These are phyloP conservation scores for Calonectria ilicicola DNA, from an alignment of 2,329 filamentous ascomycete species.

Conservation along the genomic window DNA sequence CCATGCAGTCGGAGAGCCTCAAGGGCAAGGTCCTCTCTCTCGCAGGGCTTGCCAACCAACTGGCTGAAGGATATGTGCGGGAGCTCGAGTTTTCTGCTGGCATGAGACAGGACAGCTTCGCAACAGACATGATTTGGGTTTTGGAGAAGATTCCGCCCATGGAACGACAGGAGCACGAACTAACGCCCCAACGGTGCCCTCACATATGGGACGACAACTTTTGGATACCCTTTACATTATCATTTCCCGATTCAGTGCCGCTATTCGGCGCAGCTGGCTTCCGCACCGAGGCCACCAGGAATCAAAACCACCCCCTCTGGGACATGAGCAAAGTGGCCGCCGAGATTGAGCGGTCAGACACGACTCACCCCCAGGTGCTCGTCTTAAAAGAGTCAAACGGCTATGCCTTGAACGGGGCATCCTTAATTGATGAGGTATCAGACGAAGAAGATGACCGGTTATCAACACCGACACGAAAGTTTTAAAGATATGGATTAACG, in stretches of 20 bases:
- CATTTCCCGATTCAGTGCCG: slow-evolving; percentile 41
- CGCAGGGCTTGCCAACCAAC: slow-evolving; percentile 48
- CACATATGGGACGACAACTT: slow-evolving; percentile 43
- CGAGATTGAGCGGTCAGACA: not conserved
- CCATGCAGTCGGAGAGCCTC: slow-evolving; percentile 30
- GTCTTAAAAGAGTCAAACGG: not conserved
- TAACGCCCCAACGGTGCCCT: slow-evolving; percentile 31
- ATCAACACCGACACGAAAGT: not conserved
- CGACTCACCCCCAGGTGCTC: not conserved
- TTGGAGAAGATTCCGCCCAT: slow-evolving; percentile 45
- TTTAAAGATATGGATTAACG: slow-evolving; percentile 7
- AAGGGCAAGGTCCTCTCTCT: slow-evolving; percentile 48
- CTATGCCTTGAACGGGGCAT: not conserved
- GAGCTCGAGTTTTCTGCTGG: slow-evolving; percentile 32
- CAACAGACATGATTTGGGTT: slow-evolving; percentile 50
- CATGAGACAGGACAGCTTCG: slow-evolving; percentile 35
- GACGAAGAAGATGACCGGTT: not conserved
- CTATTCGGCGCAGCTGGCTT: slow-evolving; percentile 48
- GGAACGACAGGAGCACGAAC: slow-evolving; percentile 30
- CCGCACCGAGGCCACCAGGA: not conserved
- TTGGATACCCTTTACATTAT: slow-evolving; percentile 47
- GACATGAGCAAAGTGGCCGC: not conserved
- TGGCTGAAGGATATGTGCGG: slow-evolving; percentile 49
- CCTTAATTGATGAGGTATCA: not conserved
- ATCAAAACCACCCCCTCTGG: not conserved